Conservation (phyloP, 2,329 filamentous ascomycete species). For the Pestalotiopsis sp. region DNA sequence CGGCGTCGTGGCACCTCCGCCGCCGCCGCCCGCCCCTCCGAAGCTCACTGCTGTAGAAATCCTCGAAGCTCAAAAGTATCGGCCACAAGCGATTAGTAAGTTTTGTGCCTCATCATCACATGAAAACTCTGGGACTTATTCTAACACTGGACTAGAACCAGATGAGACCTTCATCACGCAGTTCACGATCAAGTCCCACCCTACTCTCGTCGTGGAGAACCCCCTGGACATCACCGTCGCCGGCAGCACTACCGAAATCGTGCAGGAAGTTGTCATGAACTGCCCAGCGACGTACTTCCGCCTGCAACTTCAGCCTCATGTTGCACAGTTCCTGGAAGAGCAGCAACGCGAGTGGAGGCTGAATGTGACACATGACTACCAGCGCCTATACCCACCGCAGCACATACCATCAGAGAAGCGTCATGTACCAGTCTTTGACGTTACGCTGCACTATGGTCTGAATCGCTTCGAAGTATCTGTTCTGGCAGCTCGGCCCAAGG, state of each 20-base stretch:
- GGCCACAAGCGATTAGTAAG: conserved; percentile 33
- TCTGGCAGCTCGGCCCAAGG: conserved; percentile 69
- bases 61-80: conserved; percentile 34
- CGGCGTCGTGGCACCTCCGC: conserved; percentile 22
- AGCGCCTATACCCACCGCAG: conserved; percentile 53
- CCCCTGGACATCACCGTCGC: conserved; percentile 66
- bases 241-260: conserved; percentile 66
- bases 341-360: conserved; percentile 72
- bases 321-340: conserved; percentile 64
- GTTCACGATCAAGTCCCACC: conserved; percentile 49
- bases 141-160: conserved; percentile 26
- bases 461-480: conserved; percentile 81
- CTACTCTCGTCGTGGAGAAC: conserved; percentile 62
- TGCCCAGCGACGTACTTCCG: conserved; percentile 69
- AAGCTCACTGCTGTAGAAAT: conserved; percentile 33
- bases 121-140: neutral
- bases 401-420: conserved; percentile 51
- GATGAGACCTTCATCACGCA: conserved; percentile 32
- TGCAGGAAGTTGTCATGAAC: conserved; percentile 74
- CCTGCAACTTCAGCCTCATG: conserved; percentile 69
- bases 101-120: neutral
- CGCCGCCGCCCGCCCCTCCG: conserved; percentile 26
- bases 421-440: conserved; percentile 74
- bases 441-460: conserved; percentile 69
- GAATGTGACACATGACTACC: conserved; percentile 72